Base-by-base conservation (phyloP, 768 basidiomycete genomes). In the Coprinellus aureogranulatus region DNA sequence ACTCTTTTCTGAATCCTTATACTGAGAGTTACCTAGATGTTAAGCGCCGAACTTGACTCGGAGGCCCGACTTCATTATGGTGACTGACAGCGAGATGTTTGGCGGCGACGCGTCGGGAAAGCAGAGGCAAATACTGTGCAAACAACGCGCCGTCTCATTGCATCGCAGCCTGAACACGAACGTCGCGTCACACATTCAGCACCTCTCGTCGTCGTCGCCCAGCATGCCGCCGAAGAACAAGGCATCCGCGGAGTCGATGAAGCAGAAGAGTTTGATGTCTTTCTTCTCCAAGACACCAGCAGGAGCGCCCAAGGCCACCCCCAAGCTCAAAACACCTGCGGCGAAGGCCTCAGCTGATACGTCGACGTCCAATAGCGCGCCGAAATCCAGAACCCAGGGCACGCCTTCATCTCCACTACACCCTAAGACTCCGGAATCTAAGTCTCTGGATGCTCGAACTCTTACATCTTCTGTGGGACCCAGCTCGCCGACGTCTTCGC, bases 251-350 rank as follows among this genome's bases (percentile, higher is more conserved):
- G 81, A 83, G 22, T 68, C 72, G 47, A 62, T 74, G 70, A 89
- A 87, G 62, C 90, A 91, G 68, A 90, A 89, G 65, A 89, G 85
- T 62, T 77, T 91, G 9, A 84, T 84, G 68, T 81, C 85, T 3
- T 92, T 83, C 72, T 89, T 91, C 60, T 72, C 77, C 6, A 73
- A 84, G 69, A 59, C 59, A 18, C 52, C 68, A 25, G 50, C 58
- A 45, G 61, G 55, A 53, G 51, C 61, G 64, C 48, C 59, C 64
- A 63, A 46, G 39, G 54, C 70, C 23, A 61, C 64, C 50, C 44
- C 62, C 11, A 31, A 58, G 34, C 59, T 59, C 45, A 68, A 69
- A 60, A 62, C 62, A 22, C 62, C 64, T 14, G 63, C 65, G 10
- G 55, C 59, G 14, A 39, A 34, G 20, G 30, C 31, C 57, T 28